Percentiles rank a stretch among this genome's conserved stretches.
Evolutionary conservation across 129 eudicot genomes (phyloP).

Genomic region (Pulicaria dysenterica): DNA sequence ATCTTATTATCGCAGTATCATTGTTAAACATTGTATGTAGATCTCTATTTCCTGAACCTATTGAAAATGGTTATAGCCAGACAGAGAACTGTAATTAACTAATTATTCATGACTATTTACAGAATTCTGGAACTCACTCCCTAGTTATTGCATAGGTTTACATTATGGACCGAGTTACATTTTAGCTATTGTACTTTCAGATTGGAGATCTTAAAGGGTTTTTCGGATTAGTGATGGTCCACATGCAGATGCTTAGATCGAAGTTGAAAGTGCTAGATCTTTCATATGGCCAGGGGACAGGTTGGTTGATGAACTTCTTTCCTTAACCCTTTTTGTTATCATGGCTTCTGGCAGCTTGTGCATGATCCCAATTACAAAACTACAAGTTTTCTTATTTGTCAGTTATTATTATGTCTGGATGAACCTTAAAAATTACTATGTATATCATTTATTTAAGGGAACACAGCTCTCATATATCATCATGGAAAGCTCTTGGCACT

Average conservation of each 20-base stretch:
- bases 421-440: slow-evolving; percentile 13
- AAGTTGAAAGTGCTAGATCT: slow-evolving; percentile 79
- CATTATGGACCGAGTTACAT: slow-evolving; percentile 23
- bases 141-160: slow-evolving; percentile 13
- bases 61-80: no score
- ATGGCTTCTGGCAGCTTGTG: slow-evolving; percentile 16
- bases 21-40: background rate
- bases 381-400: slow-evolving; percentile 11
- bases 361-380: background rate
- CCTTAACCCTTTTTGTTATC: background rate
- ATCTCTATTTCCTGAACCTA: no score
- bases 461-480: slow-evolving; percentile 93
- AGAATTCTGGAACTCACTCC: background rate
- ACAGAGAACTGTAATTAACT: no score
- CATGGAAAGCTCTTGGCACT: slow-evolving; percentile 94
- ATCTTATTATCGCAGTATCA: background rate
- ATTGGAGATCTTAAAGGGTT: slow-evolving; percentile 91
- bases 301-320: slow-evolving; percentile 41
- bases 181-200: slow-evolving; percentile 46
- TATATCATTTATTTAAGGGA: slow-evolving; percentile 52
- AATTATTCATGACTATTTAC: no score
- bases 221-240: slow-evolving; percentile 69
- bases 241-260: slow-evolving; percentile 67
- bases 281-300: slow-evolving; percentile 83
- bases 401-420: slow-evolving; percentile 6